Evolutionary conservation across 78 protist species (phyloP).

Genomic region (Dictyostelium citrinum): DNA sequence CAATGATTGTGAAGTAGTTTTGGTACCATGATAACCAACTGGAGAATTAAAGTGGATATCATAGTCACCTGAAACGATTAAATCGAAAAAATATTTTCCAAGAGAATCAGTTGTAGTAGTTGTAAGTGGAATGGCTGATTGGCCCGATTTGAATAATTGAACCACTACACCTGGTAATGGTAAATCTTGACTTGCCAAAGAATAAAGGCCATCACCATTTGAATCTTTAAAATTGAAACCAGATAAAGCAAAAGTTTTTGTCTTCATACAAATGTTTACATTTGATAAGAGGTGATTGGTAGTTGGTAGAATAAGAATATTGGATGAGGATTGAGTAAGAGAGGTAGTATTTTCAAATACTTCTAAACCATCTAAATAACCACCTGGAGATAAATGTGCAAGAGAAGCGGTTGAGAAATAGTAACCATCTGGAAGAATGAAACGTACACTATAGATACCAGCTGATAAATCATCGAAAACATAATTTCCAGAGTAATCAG

Average conservation of each 20-base stretch:
- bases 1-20: neutral
- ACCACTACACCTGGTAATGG: neutral
- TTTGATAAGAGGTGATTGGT: neutral
- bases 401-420: neutral
- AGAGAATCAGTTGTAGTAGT: neutral
- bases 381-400: neutral
- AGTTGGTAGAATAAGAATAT: neutral
- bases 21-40: neutral
- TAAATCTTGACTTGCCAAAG: neutral
- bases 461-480: slow-evolving; percentile 2
- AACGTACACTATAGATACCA: neutral
- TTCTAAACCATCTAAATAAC: neutral
- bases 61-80: neutral
- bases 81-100: slow-evolving; percentile 22
- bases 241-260: neutral
- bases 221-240: neutral
- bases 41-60: neutral
- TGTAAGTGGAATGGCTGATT: neutral
- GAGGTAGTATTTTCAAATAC: neutral
- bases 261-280: slow-evolving; percentile 2
- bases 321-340: neutral
- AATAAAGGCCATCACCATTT: neutral
- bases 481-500: slow-evolving; percentile 5
- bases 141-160: neutral
- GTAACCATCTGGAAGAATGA: neutral